Conservation (phyloP, 1,284 basidiomycete species). For the Tylopilus orsonianus region DNA sequence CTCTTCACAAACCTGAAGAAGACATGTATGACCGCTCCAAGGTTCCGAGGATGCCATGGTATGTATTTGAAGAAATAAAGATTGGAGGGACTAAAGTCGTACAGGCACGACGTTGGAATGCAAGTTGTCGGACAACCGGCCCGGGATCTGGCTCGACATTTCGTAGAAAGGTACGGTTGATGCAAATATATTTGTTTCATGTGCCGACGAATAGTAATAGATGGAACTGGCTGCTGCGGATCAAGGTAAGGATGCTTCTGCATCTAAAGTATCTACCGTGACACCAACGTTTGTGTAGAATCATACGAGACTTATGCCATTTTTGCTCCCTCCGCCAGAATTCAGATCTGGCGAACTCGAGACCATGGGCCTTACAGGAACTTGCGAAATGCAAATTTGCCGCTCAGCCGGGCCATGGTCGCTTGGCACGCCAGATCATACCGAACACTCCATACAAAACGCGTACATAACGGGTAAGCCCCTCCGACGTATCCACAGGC, state of each 20-base stretch:
- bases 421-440: constrained; percentile 81
- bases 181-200: constrained; percentile 11
- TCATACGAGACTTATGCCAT: constrained; percentile 90
- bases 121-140: constrained; percentile 97
- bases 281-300: constrained; percentile 50
- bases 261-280: not conserved
- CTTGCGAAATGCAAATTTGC: constrained; percentile 97
- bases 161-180: constrained; percentile 75
- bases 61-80: constrained; percentile 20
- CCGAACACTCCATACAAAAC: constrained; percentile 94
- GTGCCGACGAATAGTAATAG: constrained; percentile 38
- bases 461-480: constrained; percentile 84
- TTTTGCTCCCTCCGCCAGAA: constrained; percentile 92
- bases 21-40: constrained; percentile 93
- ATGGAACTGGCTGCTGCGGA: constrained; percentile 90
- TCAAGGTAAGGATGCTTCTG: constrained; percentile 60
- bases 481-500: not conserved
- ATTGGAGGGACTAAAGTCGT: not conserved
- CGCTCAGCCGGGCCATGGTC: constrained; percentile 97
- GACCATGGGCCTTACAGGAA: constrained; percentile 86
- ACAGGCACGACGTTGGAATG: constrained; percentile 93
- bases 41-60: constrained; percentile 97
- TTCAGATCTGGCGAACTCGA: constrained; percentile 83
- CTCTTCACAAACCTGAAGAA: constrained; percentile 87
- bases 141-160: constrained; percentile 92